Percentiles rank a stretch among this genome's conserved stretches.
phyloP scores from a whole-genome alignment of 257 asterid species.

The Datura wrightii region DNA sequence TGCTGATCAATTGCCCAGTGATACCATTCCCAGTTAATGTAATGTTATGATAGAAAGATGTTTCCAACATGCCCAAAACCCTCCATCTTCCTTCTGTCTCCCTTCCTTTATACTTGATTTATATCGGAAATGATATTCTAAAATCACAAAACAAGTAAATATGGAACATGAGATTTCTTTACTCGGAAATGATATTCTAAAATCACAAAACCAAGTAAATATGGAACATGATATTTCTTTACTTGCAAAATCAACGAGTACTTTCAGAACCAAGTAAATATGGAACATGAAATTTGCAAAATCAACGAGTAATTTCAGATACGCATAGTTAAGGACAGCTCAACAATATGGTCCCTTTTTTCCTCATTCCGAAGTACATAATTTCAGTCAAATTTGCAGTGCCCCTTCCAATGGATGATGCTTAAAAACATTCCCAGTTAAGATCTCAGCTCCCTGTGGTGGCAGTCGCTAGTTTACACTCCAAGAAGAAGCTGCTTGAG shows the following conservation, averaged over 20 bases:
- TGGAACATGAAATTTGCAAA: slow-evolving; percentile 1
- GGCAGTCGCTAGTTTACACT: neutral
- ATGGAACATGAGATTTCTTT: no score
- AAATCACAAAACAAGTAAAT: neutral
- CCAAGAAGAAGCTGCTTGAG: slow-evolving; percentile 10
- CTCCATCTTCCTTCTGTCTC: neutral
- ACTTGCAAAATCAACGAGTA: neutral
- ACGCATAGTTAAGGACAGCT: neutral
- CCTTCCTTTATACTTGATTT: neutral
- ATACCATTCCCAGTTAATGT: neutral
- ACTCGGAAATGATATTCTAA: neutral
- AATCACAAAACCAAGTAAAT: neutral
- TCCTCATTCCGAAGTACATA: neutral
- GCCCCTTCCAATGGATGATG: slow-evolving; percentile 2
- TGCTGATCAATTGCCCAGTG: no score
- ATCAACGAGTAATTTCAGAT: neutral
- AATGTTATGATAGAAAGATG: neutral
- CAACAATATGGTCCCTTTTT: neutral
- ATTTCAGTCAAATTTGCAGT: neutral
- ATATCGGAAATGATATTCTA: neutral
- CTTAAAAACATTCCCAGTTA: neutral
- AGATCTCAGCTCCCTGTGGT: neutral
- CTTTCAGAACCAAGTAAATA: neutral
- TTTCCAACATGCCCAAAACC: neutral
- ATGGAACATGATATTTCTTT: neutral